Evolutionary conservation across 805 yeast genomes (phyloP).

Genomic region (Saccharomycopsis fodiens): DNA sequence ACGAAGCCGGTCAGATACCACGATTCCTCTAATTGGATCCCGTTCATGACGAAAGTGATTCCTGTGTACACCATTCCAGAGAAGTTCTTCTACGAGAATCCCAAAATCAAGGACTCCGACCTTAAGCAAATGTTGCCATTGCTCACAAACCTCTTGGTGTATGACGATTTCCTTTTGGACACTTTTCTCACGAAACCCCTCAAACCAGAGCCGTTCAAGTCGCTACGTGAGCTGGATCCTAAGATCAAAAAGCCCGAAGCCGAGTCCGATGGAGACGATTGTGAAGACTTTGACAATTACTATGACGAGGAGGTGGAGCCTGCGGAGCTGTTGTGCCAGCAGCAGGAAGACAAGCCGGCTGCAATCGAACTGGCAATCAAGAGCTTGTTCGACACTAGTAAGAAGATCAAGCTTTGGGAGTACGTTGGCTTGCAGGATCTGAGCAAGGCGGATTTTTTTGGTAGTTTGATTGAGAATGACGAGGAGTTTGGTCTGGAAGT

Average conservation of each 20-base stretch:
- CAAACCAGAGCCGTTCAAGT: conserved; percentile 16
- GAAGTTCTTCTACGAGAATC: conserved; percentile 35
- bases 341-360: background rate
- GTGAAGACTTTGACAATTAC: conserved; percentile 13
- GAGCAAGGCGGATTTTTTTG: conserved; percentile 10
- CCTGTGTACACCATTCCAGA: conserved; percentile 58
- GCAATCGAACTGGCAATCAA: conserved; percentile 7
- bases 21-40: conserved; percentile 50
- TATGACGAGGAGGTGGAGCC: conserved; percentile 9
- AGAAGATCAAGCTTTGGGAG: conserved; percentile 11
- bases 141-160: conserved; percentile 20
- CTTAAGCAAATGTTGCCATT: conserved; percentile 26
- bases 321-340: background rate
- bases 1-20: conserved; percentile 17
- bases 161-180: conserved; percentile 13
- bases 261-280: conserved; percentile 11
- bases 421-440: conserved; percentile 11
- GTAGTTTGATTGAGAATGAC: conserved; percentile 3
- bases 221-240: conserved; percentile 3
- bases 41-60: conserved; percentile 57
- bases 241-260: conserved; percentile 2
- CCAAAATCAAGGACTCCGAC: conserved; percentile 23
- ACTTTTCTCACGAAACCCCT: conserved; percentile 5
- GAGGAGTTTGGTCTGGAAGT: conserved; percentile 6
- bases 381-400: conserved; percentile 6